phyloP scores from a whole-genome alignment of 2,329 filamentous ascomycete genomes.

The Chaetomium globosum region DNA sequence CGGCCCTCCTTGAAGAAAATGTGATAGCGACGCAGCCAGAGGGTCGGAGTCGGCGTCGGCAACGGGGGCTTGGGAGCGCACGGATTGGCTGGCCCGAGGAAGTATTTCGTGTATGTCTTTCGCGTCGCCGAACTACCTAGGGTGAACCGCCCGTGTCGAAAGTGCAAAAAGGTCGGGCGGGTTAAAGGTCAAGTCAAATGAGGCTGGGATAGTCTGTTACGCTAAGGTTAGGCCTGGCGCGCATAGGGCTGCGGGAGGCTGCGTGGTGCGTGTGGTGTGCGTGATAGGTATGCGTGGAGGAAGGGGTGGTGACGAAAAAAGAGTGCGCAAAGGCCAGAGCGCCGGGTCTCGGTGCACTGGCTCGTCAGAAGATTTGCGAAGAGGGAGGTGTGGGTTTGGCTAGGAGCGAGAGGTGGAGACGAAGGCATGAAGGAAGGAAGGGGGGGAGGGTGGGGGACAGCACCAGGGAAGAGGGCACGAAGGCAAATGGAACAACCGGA shows the following conservation, averaged over 20 bases:
- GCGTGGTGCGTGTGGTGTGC: constrained; percentile 8
- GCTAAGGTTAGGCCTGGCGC: constrained; percentile 32
- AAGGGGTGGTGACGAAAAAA: constrained; percentile 18
- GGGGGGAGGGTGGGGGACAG: constrained; percentile 12
- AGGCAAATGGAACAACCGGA: background rate
- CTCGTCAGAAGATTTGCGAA: constrained; percentile 19
- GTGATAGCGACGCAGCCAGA: constrained; percentile 11
- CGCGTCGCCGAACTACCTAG: constrained; percentile 2
- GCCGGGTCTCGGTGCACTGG: constrained; percentile 20
- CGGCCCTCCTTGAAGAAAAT: background rate
- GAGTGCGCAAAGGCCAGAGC: constrained; percentile 20
- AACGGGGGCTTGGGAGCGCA: background rate
- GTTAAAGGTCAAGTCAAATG: constrained; percentile 15
- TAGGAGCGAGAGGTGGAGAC: constrained; percentile 22
- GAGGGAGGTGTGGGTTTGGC: constrained; percentile 24
- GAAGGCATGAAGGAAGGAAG: constrained; percentile 11
- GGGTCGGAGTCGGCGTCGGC: background rate
- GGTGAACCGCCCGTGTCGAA: background rate
- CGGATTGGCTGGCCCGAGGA: background rate
- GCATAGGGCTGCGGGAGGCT: constrained; percentile 21
- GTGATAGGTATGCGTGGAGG: constrained; percentile 4
- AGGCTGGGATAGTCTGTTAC: constrained; percentile 27
- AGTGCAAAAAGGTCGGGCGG: background rate
- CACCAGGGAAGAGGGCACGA: background rate
- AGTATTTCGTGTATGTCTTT: background rate